Conservation (phyloP, 2,329 filamentous ascomycete species). For the Ascochyta clinopodiicola region DNA sequence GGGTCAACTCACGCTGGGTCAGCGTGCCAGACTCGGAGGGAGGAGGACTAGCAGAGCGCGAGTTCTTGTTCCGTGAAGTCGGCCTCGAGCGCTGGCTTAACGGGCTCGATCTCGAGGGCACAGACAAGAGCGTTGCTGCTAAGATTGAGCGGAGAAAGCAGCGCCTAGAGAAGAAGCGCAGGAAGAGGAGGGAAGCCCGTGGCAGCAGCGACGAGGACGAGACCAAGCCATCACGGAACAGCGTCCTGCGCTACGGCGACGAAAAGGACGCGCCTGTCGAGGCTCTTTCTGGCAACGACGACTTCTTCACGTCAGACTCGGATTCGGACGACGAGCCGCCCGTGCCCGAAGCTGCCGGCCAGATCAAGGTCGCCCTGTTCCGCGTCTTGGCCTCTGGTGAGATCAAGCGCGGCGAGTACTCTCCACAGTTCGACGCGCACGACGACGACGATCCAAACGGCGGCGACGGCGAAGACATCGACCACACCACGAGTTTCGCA, state of each 20-base stretch:
- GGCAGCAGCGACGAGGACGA: constrained; percentile 58
- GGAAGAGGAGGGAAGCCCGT: constrained; percentile 71
- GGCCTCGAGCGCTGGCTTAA: constrained; percentile 96
- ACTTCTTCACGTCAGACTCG: constrained; percentile 69
- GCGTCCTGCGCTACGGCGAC: constrained; percentile 79
- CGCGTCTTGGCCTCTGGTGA: constrained; percentile 93
- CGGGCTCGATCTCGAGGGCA: constrained; percentile 90
- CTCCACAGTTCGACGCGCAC: constrained; percentile 94
- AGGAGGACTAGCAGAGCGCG: constrained; percentile 91
- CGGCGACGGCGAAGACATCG: constrained; percentile 77
- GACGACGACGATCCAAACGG: constrained; percentile 81
- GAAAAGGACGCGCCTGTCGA: constrained; percentile 79
- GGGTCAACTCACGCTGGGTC: constrained; percentile 99
- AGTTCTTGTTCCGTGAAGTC: constrained; percentile 97
- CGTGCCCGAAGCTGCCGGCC: constrained; percentile 87
- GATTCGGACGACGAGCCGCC: constrained; percentile 82
- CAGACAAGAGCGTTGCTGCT: constrained; percentile 75
- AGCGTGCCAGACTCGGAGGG: constrained; percentile 90
- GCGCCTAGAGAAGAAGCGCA: constrained; percentile 81
- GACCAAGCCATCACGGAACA: constrained; percentile 50
- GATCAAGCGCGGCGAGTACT: constrained; percentile 97
- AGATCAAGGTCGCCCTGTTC: constrained; percentile 98
- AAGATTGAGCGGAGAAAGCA: constrained; percentile 70
- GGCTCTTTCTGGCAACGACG: constrained; percentile 72
- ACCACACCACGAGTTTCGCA: constrained; percentile 97